phyloP scores from a whole-genome alignment of 768 basidiomycete genomes.

The Rhizopogon roseolus region DNA sequence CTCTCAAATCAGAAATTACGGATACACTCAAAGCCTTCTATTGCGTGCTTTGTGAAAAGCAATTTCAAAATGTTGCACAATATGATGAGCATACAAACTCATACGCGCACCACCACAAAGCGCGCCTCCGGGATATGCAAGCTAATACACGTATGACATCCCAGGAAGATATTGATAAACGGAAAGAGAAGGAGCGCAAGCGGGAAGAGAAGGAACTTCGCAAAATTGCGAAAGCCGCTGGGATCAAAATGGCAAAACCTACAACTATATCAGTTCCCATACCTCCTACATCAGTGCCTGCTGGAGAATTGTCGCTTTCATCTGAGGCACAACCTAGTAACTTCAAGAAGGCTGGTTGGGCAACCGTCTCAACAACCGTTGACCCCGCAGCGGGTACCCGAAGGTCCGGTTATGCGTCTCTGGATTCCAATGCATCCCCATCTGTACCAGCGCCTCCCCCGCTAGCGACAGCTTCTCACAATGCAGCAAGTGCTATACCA shows the following conservation, averaged over 20 bases:
- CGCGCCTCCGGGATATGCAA: conserved; percentile 79
- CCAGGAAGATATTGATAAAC: conserved; percentile 63
- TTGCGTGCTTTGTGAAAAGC: conserved; percentile 80
- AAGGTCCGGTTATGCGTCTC: conserved; percentile 12
- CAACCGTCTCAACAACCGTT: conserved; percentile 24
- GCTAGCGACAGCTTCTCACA: conserved; percentile 4
- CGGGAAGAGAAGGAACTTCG: conserved; percentile 82
- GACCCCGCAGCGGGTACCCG: conserved; percentile 9
- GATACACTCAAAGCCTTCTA: conserved; percentile 71
- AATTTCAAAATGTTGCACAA: conserved; percentile 81
- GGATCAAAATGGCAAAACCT: conserved; percentile 57
- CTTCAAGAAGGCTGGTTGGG: conserved; percentile 49
- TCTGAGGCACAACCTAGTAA: conserved; percentile 17
- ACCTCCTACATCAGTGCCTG: conserved; percentile 13
- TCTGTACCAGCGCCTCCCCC: conserved; percentile 14
- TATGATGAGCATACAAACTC: conserved; percentile 91
- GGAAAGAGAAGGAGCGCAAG: conserved; percentile 82
- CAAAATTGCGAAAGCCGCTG: conserved; percentile 78
- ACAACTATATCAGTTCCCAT: conserved; percentile 13
- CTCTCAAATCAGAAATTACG: conserved; percentile 64
- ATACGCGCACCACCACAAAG: conserved; percentile 84
- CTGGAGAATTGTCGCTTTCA: conserved; percentile 11
- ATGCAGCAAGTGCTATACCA: conserved; percentile 27
- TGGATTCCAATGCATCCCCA: conserved; percentile 18
- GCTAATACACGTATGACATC: conserved; percentile 62